Evolutionary conservation across 257 asterid genomes (phyloP).

Genomic region (Solanum rostratum): DNA sequence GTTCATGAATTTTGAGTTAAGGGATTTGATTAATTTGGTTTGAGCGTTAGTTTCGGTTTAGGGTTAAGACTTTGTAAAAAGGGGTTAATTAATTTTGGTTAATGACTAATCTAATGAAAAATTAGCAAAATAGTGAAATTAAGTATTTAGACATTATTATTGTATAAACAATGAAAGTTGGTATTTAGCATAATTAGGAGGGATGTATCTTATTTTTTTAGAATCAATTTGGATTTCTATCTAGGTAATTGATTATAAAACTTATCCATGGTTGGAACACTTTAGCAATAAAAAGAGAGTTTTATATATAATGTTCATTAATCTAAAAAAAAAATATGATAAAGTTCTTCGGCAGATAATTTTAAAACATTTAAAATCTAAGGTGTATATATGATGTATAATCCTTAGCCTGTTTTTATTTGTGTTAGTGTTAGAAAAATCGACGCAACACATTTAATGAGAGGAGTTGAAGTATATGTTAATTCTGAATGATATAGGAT

Average conservation of each 20-base stretch:
- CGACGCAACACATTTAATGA: background rate
- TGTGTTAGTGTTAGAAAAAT: background rate
- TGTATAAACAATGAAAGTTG: background rate
- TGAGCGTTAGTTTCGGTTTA: conserved; percentile 16
- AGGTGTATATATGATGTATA: background rate
- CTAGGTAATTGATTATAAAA: background rate
- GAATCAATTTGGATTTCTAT: background rate
- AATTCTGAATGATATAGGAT: background rate
- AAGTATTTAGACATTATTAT: background rate
- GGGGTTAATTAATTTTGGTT: background rate
- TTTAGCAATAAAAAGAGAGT: background rate
- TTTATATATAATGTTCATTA: background rate
- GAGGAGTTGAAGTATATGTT: background rate
- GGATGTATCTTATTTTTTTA: background rate
- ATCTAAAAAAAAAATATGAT: background rate
- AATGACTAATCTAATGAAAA: background rate
- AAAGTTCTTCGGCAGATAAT: background rate
- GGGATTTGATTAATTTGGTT: background rate
- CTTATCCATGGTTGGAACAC: background rate
- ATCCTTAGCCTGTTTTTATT: background rate
- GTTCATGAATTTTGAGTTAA: background rate
- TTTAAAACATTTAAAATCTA: background rate
- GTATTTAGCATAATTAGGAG: background rate
- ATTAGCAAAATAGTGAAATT: background rate
- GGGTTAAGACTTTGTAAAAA: conserved; percentile 7